Conservation (phyloP, 2,329 filamentous ascomycete species). For the Tolypocladium guangdongense region DNA sequence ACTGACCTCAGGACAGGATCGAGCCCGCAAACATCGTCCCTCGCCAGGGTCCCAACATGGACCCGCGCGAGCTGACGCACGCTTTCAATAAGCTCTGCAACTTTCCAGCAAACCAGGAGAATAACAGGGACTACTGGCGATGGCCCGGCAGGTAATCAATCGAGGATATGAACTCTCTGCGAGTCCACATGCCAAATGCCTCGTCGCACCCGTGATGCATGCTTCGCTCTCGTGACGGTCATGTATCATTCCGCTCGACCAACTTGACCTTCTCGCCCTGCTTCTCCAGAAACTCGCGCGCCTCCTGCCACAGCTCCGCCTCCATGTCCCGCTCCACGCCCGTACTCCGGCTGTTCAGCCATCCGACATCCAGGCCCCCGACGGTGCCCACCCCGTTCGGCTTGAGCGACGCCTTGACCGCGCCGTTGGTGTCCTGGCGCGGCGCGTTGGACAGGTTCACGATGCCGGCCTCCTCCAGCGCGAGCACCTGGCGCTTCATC, state of each 20-base stretch:
- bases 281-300: conserved; percentile 25
- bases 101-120: no score
- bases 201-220: background rate
- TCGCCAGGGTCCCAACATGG: background rate
- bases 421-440: conserved; percentile 19
- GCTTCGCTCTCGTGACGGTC: background rate
- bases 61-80: conserved; percentile 1
- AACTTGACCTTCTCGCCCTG: conserved; percentile 9
- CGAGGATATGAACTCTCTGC: background rate
- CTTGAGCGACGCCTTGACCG: conserved; percentile 35
- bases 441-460: conserved; percentile 37
- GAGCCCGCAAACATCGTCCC: conserved; percentile 1
- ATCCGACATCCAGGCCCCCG: conserved; percentile 67
- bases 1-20: conserved; percentile 1
- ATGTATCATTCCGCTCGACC: background rate
- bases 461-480: conserved; percentile 71
- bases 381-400: conserved; percentile 45
- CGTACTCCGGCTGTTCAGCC: conserved; percentile 77
- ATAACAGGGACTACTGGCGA: no score
- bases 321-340: conserved; percentile 78
- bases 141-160: background rate
- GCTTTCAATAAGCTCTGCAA: conserved; percentile 7
- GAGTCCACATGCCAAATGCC: background rate
- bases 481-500: conserved; percentile 57
- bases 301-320: conserved; percentile 58